Base-by-base conservation (phyloP, 805 yeast genomes). In the Jamesozyma jinghongensis region DNA sequence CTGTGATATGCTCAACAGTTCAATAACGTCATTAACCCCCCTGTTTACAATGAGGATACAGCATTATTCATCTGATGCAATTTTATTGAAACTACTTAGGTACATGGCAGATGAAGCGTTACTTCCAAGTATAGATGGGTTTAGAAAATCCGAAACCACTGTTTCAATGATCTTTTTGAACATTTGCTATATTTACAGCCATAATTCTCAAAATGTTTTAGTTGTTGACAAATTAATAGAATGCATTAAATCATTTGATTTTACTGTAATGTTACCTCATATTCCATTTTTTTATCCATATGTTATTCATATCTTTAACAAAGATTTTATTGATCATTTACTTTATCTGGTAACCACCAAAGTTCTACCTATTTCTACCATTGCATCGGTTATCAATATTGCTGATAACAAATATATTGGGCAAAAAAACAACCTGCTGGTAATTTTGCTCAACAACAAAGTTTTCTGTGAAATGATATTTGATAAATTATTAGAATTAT, bases 391-490 rank as follows among this genome's bases (percentile, higher is more conserved):
- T 4, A 12, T 38, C 3, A 19, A 12, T 13, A 29, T 39, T 6
- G 34, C 38, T 13, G 12, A 29, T 7, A 3, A 17, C 10, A 7
- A 30, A 5, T 13, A 30, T 6, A 20, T 36, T 12, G 38, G 35
- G 7, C 33, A 41, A 5, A 36, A 33, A 17, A 41, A 36, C 19
- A 40, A 38, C 3, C 14, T 44, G 4, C 19, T 44, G 16, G 38
- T 38, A 18, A 17, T 38, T 12, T 17, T 36, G 3, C 18, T 44
- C 3, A 30, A 38, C 16, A 40, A 40, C 18, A 26, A 32, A 17
- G 3, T 4, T 7, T 37, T 40, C 12, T 32, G 37, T 16, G 17
- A 17, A 7, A 26, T 16, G 4, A 25, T 33, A 17, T 40, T 40
- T 26, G 16, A 32, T 13, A 18, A 19, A 13, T n/a, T 34, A 19